These are phyloP conservation scores for Aurifilum marmelostoma DNA, from an alignment of 2,329 filamentous ascomycete genomes.

Conservation along the genomic window DNA sequence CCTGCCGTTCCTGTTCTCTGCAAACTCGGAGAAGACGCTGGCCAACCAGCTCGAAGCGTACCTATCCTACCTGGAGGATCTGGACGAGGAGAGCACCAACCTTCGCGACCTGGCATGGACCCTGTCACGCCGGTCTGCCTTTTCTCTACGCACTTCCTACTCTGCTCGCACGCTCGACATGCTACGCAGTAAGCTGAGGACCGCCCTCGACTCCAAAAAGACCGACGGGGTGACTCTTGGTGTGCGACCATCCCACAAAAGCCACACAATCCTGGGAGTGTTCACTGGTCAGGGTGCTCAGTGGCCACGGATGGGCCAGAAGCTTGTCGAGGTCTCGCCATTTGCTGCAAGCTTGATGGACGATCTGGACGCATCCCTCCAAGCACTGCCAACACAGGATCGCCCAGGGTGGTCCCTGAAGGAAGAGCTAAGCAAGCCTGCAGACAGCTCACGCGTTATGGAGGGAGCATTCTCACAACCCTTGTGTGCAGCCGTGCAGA, in stretches of 20 bases:
- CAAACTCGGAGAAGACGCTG: slow-evolving; percentile 37
- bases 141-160: slow-evolving; percentile 34
- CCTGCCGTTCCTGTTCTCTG: slow-evolving; percentile 31
- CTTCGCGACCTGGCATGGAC: slow-evolving; percentile 34
- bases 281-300: slow-evolving; percentile 36
- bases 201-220: not conserved
- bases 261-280: slow-evolving; percentile 22
- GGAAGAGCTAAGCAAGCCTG: slow-evolving; percentile 15
- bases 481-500: slow-evolving; percentile 22
- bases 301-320: slow-evolving; percentile 30
- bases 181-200: not conserved
- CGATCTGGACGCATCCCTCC: slow-evolving; percentile 24
- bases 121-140: slow-evolving; percentile 32
- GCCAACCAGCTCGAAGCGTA: slow-evolving; percentile 22
- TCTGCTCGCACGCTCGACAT: slow-evolving; percentile 22
- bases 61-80: slow-evolving; percentile 31
- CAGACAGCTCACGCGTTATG: slow-evolving; percentile 16
- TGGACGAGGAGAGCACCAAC: slow-evolving; percentile 26
- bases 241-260: not conserved
- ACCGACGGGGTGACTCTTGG: not conserved
- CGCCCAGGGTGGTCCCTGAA: slow-evolving; percentile 27
- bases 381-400: slow-evolving; percentile 21
- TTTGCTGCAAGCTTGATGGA: slow-evolving; percentile 19
- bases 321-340: slow-evolving; percentile 12
- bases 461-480: slow-evolving; percentile 24